Evolutionary conservation across 108 stramenopile species (phyloP), one percentile per base, ranked within the genome.

Genomic region (Asterionellopsis glacialis): DNA sequence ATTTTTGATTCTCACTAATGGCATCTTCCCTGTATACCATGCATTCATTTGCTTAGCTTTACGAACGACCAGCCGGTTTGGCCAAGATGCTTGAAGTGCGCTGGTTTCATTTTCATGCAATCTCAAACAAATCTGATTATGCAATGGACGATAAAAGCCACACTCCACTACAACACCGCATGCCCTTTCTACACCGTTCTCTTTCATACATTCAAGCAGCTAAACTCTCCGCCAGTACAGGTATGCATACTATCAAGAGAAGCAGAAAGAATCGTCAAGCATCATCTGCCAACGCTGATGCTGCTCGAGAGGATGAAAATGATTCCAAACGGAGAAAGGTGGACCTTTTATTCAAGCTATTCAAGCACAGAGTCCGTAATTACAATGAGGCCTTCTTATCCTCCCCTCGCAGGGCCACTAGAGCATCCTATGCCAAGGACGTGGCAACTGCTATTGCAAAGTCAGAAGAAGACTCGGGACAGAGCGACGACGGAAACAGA

Each of bases 51-150:
- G 2, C 11, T 21, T 41, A 57, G 56, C 28, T 42, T 3, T 57
- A 25, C 40, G 41, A 26, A 15, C 33, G 15, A 4, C n/a, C 56
- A 2, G 19, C 56, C 39, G 18, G 16, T 16, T 13, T 41, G 56
- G 28, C 56, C n/a, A 57, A 57, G 39, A 27, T 39, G n/a, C 39
- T 57, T 57, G 56, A 57, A 57, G 56, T 26, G n/a, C 41, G 38
- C 5, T 57, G 56, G 56, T 41, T 57, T 48, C 47, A 48, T 48
- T 19, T 48, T 48, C 21, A 9, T 21, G 19, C 21, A 21, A 7
- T 21, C 5, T 16, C 47, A 21, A 5, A 19, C 19, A 21, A 16
- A 48, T 19, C 21, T 48, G 21, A 48, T 21, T 19, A 48, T 48
- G 47, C 19, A 1, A 21, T 19, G 21, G 47, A 19, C 9, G 21